Evolutionary conservation across 352 stramenopile genomes (phyloP).

Genomic region (Pythium aquatile): DNA sequence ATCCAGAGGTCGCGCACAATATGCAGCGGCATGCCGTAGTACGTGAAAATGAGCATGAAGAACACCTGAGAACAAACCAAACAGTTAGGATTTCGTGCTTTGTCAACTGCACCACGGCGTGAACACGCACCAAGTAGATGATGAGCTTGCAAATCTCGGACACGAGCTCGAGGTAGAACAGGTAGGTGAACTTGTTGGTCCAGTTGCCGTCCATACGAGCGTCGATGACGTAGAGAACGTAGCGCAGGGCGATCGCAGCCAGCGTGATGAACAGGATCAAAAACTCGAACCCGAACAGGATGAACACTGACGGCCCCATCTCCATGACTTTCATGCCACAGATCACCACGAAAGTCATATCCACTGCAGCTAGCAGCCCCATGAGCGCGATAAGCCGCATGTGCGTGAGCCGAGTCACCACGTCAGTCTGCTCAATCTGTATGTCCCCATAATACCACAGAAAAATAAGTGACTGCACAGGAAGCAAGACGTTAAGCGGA

Average conservation of each 20-base stretch:
- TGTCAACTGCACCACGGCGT: neutral
- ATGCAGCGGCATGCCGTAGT: slow-evolving; percentile 97
- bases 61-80: slow-evolving; percentile 73
- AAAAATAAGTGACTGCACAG: no score
- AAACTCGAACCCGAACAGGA: slow-evolving; percentile 98
- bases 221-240: slow-evolving; percentile 95
- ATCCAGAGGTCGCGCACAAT: slow-evolving; percentile 97
- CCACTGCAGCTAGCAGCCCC: slow-evolving; percentile 77
- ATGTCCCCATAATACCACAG: neutral
- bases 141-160: slow-evolving; percentile 95
- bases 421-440: slow-evolving; percentile 89
- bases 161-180: slow-evolving; percentile 96
- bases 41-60: slow-evolving; percentile 97
- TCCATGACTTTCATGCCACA: slow-evolving; percentile 80
- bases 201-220: slow-evolving; percentile 83
- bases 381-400: slow-evolving; percentile 89
- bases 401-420: slow-evolving; percentile 75
- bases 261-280: slow-evolving; percentile 94
- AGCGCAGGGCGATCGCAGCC: slow-evolving; percentile 86
- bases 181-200: slow-evolving; percentile 88
- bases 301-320: slow-evolving; percentile 89
- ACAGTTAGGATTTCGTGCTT: neutral
- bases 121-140: slow-evolving; percentile 88
- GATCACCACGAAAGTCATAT: slow-evolving; percentile 88
- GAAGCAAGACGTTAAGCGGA: neutral